These are phyloP conservation scores for Hypoxylon fragiforme DNA, from an alignment of 495 filamentous ascomycete genomes.

Conservation along the genomic window DNA sequence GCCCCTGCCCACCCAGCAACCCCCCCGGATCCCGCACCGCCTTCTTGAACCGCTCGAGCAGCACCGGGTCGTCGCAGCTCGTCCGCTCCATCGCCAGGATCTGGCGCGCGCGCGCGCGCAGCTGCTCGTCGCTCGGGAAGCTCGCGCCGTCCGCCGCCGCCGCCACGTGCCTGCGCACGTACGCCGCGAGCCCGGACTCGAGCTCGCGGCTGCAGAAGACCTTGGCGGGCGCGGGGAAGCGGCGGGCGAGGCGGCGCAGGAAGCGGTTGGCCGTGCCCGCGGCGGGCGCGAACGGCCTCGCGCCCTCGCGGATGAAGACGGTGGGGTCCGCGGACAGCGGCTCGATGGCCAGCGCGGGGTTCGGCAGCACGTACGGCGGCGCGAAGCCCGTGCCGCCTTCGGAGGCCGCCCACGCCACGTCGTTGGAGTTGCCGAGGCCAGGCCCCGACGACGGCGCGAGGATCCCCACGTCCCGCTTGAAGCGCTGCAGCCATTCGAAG, in stretches of 20 bases:
- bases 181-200: slow-evolving; percentile 49
- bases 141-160: slow-evolving; percentile 19
- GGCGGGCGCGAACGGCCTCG: slow-evolving; percentile 42
- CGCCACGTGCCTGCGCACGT: slow-evolving; percentile 39
- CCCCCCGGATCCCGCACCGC: slow-evolving; percentile 33
- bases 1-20: slow-evolving; percentile 1
- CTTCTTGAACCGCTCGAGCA: slow-evolving; percentile 54
- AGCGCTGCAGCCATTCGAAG: slow-evolving; percentile 67
- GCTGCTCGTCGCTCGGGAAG: slow-evolving; percentile 47
- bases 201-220: slow-evolving; percentile 59
- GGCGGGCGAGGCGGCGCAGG: slow-evolving; percentile 38
- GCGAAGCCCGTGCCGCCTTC: slow-evolving; percentile 54
- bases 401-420: slow-evolving; percentile 42
- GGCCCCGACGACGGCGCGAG: no score
- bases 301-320: slow-evolving; percentile 37
- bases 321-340: slow-evolving; percentile 26
- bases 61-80: slow-evolving; percentile 51
- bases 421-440: no score
- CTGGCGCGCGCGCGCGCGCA: slow-evolving; percentile 46
- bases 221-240: slow-evolving; percentile 44
- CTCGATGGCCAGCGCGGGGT: slow-evolving; percentile 34
- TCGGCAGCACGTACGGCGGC: slow-evolving; percentile 46
- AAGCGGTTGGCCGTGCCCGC: slow-evolving; percentile 46
- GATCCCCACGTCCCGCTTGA: slow-evolving; percentile 68
- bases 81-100: slow-evolving; percentile 47